These are phyloP conservation scores for Ailanthus altissimus DNA, from an alignment of 345 rosid species.

Conservation along the genomic window DNA sequence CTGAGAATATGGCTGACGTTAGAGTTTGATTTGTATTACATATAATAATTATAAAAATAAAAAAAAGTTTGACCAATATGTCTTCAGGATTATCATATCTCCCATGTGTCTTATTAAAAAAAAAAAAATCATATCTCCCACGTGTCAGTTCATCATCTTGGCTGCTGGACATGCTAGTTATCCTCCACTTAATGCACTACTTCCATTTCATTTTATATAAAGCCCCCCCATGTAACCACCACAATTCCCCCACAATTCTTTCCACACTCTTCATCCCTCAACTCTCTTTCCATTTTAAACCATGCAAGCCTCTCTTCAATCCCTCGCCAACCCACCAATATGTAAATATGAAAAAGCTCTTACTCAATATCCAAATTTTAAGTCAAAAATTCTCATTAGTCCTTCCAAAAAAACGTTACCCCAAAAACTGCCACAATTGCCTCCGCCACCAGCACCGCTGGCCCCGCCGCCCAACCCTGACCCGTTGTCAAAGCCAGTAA, in stretches of 20 bases:
- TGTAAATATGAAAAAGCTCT: not conserved
- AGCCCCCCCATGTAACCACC: not conserved
- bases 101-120: too few relatives aligned
- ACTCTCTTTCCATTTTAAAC: not conserved
- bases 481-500: not conserved
- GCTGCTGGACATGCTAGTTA: not conserved
- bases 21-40: too few relatives aligned
- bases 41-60: too few relatives aligned
- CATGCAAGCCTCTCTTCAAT: constrained; percentile 27
- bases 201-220: constrained; percentile 18
- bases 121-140: too few relatives aligned
- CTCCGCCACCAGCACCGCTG: not conserved
- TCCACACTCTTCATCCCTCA: not conserved
- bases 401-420: constrained; percentile 25
- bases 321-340: not conserved
- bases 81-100: too few relatives aligned
- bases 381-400: constrained; percentile 30
- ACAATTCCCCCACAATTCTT: not conserved
- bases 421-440: not conserved
- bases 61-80: too few relatives aligned
- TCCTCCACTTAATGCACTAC: too few relatives aligned
- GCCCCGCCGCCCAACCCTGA: not conserved
- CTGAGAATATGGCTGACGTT: too few relatives aligned
- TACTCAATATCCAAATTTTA: constrained; percentile 8
- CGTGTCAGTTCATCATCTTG: constrained; percentile 11